Evolutionary conservation across 176 grass and related monocot species (phyloP).

Genomic region (Oryza coarctata): DNA sequence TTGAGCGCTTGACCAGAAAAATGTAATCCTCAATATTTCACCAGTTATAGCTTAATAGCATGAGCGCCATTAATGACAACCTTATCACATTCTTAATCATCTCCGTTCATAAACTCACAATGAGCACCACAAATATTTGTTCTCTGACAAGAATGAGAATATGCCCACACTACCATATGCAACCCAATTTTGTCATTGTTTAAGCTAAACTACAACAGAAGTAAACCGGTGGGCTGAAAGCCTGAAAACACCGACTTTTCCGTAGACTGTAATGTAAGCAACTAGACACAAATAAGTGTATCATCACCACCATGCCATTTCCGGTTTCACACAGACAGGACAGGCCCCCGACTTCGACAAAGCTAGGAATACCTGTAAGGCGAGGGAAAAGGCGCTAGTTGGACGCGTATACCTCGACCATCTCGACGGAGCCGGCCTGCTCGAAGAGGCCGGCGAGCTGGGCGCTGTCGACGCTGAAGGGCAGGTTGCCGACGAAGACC

Average conservation of each 20-base stretch:
- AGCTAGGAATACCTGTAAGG: background rate
- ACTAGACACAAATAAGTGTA: no score
- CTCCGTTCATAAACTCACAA: background rate
- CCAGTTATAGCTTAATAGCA: background rate
- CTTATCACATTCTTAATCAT: background rate
- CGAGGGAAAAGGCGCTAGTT: background rate
- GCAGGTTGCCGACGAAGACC: constrained; percentile 84
- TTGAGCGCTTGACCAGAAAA: background rate
- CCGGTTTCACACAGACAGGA: background rate
- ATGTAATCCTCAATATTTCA: background rate
- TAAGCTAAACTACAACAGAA: background rate
- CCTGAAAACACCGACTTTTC: background rate
- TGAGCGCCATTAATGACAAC: background rate
- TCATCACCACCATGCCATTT: background rate
- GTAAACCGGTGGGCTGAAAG: background rate
- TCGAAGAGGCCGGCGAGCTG: constrained; percentile 84
- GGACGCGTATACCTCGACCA: constrained; percentile 64
- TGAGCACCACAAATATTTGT: background rate
- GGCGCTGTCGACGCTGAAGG: constrained; percentile 81
- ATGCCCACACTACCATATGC: background rate
- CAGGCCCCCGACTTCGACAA: no score
- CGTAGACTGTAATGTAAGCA: no score
- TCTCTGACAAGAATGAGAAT: background rate
- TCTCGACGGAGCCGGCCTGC: constrained; percentile 74
- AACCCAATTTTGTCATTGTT: background rate